Base-by-base conservation (phyloP, 768 basidiomycete genomes). In the Termitomyces sp. region DNA sequence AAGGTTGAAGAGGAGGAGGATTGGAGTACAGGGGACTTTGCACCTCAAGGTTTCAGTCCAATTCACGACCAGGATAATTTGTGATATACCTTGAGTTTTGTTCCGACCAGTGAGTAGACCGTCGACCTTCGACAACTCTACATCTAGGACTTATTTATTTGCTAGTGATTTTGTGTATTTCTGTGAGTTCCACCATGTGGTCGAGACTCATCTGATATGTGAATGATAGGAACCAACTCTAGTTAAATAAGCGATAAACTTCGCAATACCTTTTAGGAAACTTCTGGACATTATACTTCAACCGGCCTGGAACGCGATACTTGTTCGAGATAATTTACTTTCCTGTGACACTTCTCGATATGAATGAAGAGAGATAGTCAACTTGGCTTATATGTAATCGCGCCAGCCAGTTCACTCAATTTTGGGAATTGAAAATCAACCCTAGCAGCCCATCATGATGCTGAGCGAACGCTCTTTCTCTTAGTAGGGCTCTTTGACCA, bases 1-100 rank as follows among this genome's bases (percentile, higher is more conserved):
- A 35, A 51, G 35, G 57, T 56, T 11, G 53, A 50, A 25, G 67
- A 71, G 51, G 78, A 79, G 58, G 71, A 75, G 38, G 78, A 78
- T 61, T 77, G 76, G 76, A 78, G 76, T 60, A 52, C 62, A 22
- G 57, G 64, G 10, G 56, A 25, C 29, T 55, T 64, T 53, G 52
- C 61, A 31, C 35, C 54, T 45, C 56, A 56, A 36, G 33, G 31
- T 41, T 45, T 48, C 3, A 23, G 49, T 16, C 32, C 43, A 13
- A 33, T 41, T 33, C 22, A 49, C 31, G 33, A 46, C 31, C 16
- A 52, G 31, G 11, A 54, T 33, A 15, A 25, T 7, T 42, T 50
- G 29, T 56, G 53, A 33, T 53, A 57, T n/a, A 51, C 59, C 23
- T 50, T 58, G 54, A 38, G 49, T n/a, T 27, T 32, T 52, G 23